Evolutionary conservation across 345 rosid genomes (phyloP), one percentile per base, ranked within the genome.

Genomic region (Erodium maritimum): DNA sequence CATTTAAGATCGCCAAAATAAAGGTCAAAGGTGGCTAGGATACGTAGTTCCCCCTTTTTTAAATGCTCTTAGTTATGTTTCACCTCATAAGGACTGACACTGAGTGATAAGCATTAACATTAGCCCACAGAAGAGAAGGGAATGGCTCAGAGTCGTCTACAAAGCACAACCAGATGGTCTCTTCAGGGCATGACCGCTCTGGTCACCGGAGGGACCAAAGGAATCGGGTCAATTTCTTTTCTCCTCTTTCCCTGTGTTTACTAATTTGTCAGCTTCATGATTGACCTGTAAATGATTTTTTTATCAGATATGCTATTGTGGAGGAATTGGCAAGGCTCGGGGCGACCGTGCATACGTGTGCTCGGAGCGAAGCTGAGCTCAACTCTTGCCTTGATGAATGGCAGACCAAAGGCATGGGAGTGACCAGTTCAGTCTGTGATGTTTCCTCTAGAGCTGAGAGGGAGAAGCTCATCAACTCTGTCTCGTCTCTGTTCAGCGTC

Each of bases 201-300:
- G 25, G 86, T 81, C 62, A 80, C 84, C 17, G 88, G 90, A 19
- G 86, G 86, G 65, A 76, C 90, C 37, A 76, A 69, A 57, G 95
- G 95, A 59, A 80, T 84, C 10, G 83, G 86, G 90, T 23, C 19
- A 18, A 25, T 25, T 25, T 25, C 33, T 25, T 25, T 25, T 7
- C 7, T 25, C 7, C 33, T 25, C 50, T 5, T 17, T 50, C 29
- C 14, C 22, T n/a, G 24, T 25, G 3, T 54, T 17, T 60, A 20
- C 13, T 9, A 24, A 5, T 16, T 21, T 12, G n/a, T n/a, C n/a
- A n/a, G n/a, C n/a, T n/a, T n/a, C n/a, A 23, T 17, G 0, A 14
- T 0, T 14, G 0, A 52, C 0, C 29, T 0, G 16, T 4, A 24
- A 0, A 5, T 17, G 21, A 1, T 13, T n/a, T 60, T 56, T 14